Evolutionary conservation across 1,139 yeast species (phyloP).

Genomic region (Groenewaldozyma sp.): DNA sequence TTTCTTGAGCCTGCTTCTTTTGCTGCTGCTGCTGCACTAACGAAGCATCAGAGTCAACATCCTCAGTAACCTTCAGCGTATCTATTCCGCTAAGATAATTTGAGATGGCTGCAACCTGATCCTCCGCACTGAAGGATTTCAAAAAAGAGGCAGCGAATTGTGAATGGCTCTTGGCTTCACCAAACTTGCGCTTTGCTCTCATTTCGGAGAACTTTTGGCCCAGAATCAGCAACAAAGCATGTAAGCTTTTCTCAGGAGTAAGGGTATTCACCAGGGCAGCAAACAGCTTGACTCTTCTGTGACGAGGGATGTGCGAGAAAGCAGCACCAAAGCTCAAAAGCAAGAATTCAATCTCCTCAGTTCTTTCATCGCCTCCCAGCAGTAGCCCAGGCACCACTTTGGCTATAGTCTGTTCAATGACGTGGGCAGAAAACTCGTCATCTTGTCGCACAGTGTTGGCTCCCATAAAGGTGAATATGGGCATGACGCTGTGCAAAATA

Average conservation of each 20-base stretch:
- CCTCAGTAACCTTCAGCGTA: slow-evolving; percentile 22
- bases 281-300: slow-evolving; percentile 81
- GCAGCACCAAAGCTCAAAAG: slow-evolving; percentile 87
- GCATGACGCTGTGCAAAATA: slow-evolving; percentile 94
- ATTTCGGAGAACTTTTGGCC: slow-evolving; percentile 66
- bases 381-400: slow-evolving; percentile 89
- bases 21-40: too few relatives aligned
- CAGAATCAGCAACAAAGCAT: slow-evolving; percentile 63
- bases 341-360: slow-evolving; percentile 71
- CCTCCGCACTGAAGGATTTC: slow-evolving; percentile 55
- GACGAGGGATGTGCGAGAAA: slow-evolving; percentile 91
- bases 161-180: slow-evolving; percentile 55
- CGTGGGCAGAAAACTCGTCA: slow-evolving; percentile 88
- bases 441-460: slow-evolving; percentile 95
- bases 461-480: slow-evolving; percentile 98
- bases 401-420: slow-evolving; percentile 83
- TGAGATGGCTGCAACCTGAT: slow-evolving; percentile 55
- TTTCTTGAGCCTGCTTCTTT: neutral
- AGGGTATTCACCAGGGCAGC: slow-evolving; percentile 69
- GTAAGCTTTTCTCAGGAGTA: slow-evolving; percentile 58
- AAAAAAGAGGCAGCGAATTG: slow-evolving; percentile 68
- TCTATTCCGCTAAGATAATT: slow-evolving; percentile 41
- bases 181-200: slow-evolving; percentile 44
- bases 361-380: slow-evolving; percentile 42
- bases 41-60: neutral